Evolutionary conservation across 306 rosid species (phyloP), one percentile per base, ranked within the genome.

Genomic region (Dryas octopetala): DNA sequence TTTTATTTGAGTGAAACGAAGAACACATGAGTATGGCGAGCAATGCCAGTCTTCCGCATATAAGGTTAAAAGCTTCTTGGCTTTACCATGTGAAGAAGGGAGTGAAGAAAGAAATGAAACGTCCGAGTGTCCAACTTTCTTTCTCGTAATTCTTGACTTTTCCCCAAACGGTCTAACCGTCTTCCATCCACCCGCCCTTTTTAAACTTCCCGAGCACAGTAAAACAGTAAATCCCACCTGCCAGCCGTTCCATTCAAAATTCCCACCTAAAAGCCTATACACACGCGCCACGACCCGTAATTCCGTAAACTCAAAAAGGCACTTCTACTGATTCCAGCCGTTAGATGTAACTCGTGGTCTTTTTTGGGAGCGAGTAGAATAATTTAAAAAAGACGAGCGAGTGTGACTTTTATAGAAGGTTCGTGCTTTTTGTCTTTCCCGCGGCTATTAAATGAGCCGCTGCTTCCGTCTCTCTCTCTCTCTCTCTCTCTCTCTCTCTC

Each of bases 401-500:
- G 66, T 45, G 0, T 0, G 14, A 2, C 4, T 55, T 19, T 0
- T 4, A 0, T 17, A 44, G 5, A 19, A 38, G 14, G 52, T 51
- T 71, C 5, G 8, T 43, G 44, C 63, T 10, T 41, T 19, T 1
- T 41, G 16, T 57, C 23, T 73, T 46, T 60, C 76, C 59, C 76
- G 68, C 76, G 76, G 76, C 76, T 7, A 73, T 47, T 72, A 28
- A 73, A 59, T 73, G 75, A 46, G 28, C 16, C 51, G 1, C 75
- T 54, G 46, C 16, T 9, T n/a, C 52, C 32, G 0, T 32, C 66
- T 54, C 58, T 57, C 59, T 45, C 41, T 57, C 52, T 71, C 45
- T 40, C 8, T 13, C 6, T 32, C 66, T 54, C 58, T 57, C 59
- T 45, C 41, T 57, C 52, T 71, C 45, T 40, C 8, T 13, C 6